Evolutionary conservation across 2,329 filamentous ascomycete genomes (phyloP).

Genomic region (Mycosphaerelloides madeirae): DNA sequence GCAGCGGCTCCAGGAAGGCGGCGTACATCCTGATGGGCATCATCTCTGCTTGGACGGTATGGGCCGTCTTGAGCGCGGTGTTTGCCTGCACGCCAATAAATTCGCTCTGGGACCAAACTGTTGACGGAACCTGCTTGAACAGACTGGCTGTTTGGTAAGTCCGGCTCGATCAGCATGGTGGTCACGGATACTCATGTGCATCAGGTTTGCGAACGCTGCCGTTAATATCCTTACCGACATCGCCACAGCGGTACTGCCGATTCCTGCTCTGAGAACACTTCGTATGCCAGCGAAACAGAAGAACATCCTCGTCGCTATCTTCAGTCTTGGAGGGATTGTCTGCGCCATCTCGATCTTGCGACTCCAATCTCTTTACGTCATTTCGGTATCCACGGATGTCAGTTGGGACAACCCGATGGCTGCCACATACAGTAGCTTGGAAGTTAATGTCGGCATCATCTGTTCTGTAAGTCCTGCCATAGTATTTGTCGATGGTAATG

Average conservation of each 20-base stretch:
- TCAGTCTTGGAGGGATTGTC: slow-evolving; percentile 28
- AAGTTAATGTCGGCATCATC: slow-evolving; percentile 25
- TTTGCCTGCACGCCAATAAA: slow-evolving; percentile 28
- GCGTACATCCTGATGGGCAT: slow-evolving; percentile 21
- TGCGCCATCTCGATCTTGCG: slow-evolving; percentile 22
- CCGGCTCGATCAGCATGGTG: neutral
- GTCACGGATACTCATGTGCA: neutral
- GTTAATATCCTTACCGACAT: slow-evolving; percentile 32
- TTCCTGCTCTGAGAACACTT: slow-evolving; percentile 26
- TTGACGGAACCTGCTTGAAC: slow-evolving; percentile 19
- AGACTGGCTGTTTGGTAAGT: slow-evolving; percentile 23
- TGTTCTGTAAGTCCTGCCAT: slow-evolving; percentile 13
- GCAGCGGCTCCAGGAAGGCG: slow-evolving; percentile 10
- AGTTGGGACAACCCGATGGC: slow-evolving; percentile 21
- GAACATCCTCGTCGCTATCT: slow-evolving; percentile 27
- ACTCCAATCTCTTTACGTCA: slow-evolving; percentile 18
- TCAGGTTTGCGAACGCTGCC: slow-evolving; percentile 21
- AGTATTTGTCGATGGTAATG: neutral
- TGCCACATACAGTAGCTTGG: slow-evolving; percentile 19
- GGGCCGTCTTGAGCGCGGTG: slow-evolving; percentile 23
- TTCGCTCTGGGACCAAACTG: slow-evolving; percentile 25
- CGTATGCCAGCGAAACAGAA: slow-evolving; percentile 27
- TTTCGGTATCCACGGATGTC: slow-evolving; percentile 18
- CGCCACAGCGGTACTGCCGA: slow-evolving; percentile 27
- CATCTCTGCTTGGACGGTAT: slow-evolving; percentile 22